A percentile compares a stretch with the other conserved stretches of the same genome.
phyloP scores from a whole-genome alignment of 164 flowering plant genomes.

The Chloranthus sessilifolius region DNA sequence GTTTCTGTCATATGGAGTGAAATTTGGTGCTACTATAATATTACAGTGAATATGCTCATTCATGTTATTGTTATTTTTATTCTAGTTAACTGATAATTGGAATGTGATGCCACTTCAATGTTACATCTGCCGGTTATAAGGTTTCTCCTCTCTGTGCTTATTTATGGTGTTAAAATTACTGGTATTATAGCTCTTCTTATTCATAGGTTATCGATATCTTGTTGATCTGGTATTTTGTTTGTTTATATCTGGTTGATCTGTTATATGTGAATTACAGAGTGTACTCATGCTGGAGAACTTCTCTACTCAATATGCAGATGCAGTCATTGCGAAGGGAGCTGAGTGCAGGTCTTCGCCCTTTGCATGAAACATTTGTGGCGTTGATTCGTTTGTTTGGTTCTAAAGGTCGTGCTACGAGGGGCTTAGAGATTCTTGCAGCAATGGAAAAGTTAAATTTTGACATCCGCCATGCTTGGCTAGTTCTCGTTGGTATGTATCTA shows the following conservation, averaged over 20 bases:
- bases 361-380: constrained; percentile 84
- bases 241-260: constrained; percentile 1
- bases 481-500: constrained; percentile 64
- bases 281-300: constrained; percentile 15
- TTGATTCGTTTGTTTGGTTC: constrained; percentile 80
- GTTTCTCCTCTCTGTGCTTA: neutral
- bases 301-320: constrained; percentile 54
- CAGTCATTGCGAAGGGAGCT: constrained; percentile 78
- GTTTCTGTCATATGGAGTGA: too few species aligned
- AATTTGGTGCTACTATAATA: neutral
- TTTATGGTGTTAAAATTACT: neutral
- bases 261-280: constrained; percentile 1
- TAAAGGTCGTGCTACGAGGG: constrained; percentile 67
- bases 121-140: neutral
- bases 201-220: neutral
- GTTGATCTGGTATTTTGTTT: neutral
- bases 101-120: neutral
- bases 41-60: too few species aligned
- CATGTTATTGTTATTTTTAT: too few species aligned
- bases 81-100: neutral
- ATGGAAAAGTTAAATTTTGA: constrained; percentile 87
- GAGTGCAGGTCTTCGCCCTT: constrained; percentile 80
- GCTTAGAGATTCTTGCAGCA: constrained; percentile 84
- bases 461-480: constrained; percentile 82
- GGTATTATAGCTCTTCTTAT: neutral